Base-by-base conservation (phyloP, 768 basidiomycete genomes). In the Boletus reticulatus region DNA sequence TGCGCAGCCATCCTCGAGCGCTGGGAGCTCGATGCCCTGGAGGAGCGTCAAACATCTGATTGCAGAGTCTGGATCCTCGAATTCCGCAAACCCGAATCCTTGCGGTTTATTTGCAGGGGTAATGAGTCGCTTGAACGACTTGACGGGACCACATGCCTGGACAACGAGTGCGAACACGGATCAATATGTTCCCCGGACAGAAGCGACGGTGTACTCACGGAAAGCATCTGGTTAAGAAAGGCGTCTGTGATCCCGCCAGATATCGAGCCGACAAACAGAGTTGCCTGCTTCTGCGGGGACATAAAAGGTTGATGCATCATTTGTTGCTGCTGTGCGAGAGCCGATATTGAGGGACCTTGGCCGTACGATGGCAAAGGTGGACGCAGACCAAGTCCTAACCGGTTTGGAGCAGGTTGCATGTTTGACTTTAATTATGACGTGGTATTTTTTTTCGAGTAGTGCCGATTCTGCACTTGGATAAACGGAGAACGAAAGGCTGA, bases 71-170 rank as follows among this genome's bases (percentile, higher is more conserved):
- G 96, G 92, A 52, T 95, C 95, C 68, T 95, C 91, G 67, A 84
- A 98, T 70, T 96, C 92, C 47, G 93, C 96, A 72, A 98, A 99
- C 11, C 95, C 97, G 67, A 98, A 98, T 4, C 93, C 94, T 76
- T 95, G 92, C 7, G 95, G 90, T 71, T 95, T 92, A 66, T 95
- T 92, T 17, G 90, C 87, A 24, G 94, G 92, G 2, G 94, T 95
- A 44, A 92, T 90, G 22, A 95, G 84, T 16, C 95, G 87, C 64
- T 95, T 98, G 75, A 99, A 91, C 1, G 91, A 92, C 56, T 85
- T 85, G 56, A 98, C 77, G 4, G 87, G 84, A 14, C 97, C 97
- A 63, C 94, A 98, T 29, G 94, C 87, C 95, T 98, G 56, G 17
- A 45, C 32, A 31, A 9, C n/a, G 34, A 13, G 44, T 44, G 12